Evolutionary conservation across 1,284 basidiomycete genomes (phyloP), one percentile per base, ranked within the genome.

Genomic region (Trichosporon faecale): DNA sequence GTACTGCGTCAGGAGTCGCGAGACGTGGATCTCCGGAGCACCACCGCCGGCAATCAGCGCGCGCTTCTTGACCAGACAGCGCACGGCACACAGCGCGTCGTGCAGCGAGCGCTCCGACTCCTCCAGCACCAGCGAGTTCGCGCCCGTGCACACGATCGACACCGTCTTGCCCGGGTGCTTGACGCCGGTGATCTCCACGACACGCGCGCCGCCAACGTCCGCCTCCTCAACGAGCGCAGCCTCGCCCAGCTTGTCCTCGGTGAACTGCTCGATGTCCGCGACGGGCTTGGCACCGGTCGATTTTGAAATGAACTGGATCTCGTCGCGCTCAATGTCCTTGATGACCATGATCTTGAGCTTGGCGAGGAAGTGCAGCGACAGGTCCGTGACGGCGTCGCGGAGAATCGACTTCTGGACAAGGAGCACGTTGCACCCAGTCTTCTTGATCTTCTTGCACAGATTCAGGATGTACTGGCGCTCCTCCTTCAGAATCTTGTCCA

Each of bases 401-500:
- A 99, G 88, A 80, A 99, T 99, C 49, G 95, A 98, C 85, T 99
- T 99, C 86, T 99, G 97, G 79, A 99, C 95, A 61, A 99, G 88
- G 44, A 99, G 89, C 61, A 98, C 97, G 80, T 99, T 99, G 89
- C 97, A 99, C 75, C 96, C 96, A 12, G 94, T 91, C 86, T 98
- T 98, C 85, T 98, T 99, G 86, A 99, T 99, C 85, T 94, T 95
- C 85, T 99, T 99, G 90, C 94, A 97, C 74, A 99, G 89, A 85
- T 97, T 98, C 79, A 99, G 89, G 73, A 99, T 88, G 84, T 99
- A 99, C 85, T 97, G 94, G 64, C 96, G 91, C 76, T 96, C 96
- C 85, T 99, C 97, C 85, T 99, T 99, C 83, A 99, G 91, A 74
- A 99, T 96, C 85, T 98, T 98, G 88, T 99, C 97, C 96, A 99